These are phyloP conservation scores for Rauvolfia tetraphylla DNA, from an alignment of 257 asterid species.

Conservation along the genomic window DNA sequence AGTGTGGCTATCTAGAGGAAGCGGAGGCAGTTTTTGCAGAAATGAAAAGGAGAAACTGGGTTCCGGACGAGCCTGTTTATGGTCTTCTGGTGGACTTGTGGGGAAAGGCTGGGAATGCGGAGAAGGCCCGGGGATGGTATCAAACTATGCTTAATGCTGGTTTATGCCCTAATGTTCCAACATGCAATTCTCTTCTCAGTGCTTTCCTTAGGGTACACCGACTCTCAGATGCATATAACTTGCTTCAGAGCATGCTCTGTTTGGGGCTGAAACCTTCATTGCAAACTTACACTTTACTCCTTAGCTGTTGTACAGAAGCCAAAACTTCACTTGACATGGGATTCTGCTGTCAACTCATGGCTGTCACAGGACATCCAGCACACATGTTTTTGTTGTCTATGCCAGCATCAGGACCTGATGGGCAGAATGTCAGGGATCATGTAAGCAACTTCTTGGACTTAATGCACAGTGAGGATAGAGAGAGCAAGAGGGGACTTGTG, in stretches of 20 bases:
- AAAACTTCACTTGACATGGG: constrained; percentile 65
- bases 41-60: constrained; percentile 87
- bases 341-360: constrained; percentile 78
- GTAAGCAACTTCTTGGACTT: constrained; percentile 73
- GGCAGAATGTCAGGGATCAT: constrained; percentile 80
- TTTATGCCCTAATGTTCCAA: constrained; percentile 83
- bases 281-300: constrained; percentile 89
- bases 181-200: constrained; percentile 88
- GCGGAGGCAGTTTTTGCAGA: constrained; percentile 82
- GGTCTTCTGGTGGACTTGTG: constrained; percentile 91
- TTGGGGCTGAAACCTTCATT: constrained; percentile 77
- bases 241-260: constrained; percentile 74
- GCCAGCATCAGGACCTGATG: constrained; percentile 86
- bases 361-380: constrained; percentile 78
- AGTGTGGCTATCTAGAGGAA: constrained; percentile 87
- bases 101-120: constrained; percentile 88
- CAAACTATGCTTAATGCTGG: constrained; percentile 78
- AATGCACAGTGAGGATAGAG: constrained; percentile 96
- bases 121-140: constrained; percentile 93
- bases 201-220: constrained; percentile 93
- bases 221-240: constrained; percentile 63
- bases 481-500: constrained; percentile 87
- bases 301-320: constrained; percentile 89
- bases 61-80: constrained; percentile 96
- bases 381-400: constrained; percentile 70